phyloP scores from a whole-genome alignment of 2,329 filamentous ascomycete genomes.

The Talaromyces amestolkiae region DNA sequence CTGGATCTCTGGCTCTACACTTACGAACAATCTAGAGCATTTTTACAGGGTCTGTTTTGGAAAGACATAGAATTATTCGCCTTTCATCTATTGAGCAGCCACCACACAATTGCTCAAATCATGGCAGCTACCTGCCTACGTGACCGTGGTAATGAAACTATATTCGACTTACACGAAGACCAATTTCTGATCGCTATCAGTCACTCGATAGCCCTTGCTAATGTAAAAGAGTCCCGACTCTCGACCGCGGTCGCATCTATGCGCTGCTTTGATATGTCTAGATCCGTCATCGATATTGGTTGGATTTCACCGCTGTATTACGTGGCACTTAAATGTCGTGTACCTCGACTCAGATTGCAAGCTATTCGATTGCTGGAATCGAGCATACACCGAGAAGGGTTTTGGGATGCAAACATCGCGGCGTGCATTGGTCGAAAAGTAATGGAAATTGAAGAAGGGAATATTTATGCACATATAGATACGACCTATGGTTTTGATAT shows the following conservation, averaged over 20 bases:
- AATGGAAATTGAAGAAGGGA: slow-evolving; percentile 8
- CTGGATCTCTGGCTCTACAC: not conserved
- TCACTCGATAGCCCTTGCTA: not conserved
- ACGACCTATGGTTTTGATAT: not conserved
- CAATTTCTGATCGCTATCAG: not conserved
- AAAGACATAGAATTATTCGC: not conserved
- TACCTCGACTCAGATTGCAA: not conserved
- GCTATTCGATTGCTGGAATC: slow-evolving; percentile 9
- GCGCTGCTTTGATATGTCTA: not conserved
- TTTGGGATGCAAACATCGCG: not conserved
- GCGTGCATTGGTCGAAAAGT: slow-evolving; percentile 5
- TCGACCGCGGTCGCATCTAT: not conserved
- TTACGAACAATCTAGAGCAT: not conserved
- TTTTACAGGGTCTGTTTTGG: not conserved
- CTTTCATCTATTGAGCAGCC: not conserved
- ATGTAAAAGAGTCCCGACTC: not conserved
- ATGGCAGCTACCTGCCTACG: slow-evolving; percentile 2
- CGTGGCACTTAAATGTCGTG: slow-evolving; percentile 1
- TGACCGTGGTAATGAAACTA: not conserved
- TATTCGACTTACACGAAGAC: not conserved
- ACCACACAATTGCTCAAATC: slow-evolving; percentile 3
- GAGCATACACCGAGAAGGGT: not conserved
- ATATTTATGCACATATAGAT: not conserved
- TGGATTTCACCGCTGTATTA: slow-evolving; percentile 11
- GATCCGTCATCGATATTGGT: slow-evolving; percentile 7